A percentile compares a stretch with the other conserved stretches of the same genome.
Evolutionary conservation across 768 basidiomycete species (phyloP).

Genomic region (Pholiota conissans): DNA sequence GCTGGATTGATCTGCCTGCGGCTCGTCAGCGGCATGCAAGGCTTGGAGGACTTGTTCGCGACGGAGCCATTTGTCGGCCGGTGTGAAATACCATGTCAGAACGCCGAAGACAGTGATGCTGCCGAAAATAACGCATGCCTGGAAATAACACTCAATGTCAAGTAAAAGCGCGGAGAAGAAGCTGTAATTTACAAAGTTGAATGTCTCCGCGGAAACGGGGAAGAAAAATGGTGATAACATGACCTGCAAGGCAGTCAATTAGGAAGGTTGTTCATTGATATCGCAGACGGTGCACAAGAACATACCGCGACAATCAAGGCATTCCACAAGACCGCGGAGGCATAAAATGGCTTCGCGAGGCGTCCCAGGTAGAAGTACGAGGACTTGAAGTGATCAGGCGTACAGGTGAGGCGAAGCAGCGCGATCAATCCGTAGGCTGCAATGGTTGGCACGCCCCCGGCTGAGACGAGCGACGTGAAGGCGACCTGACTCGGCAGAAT

Average conservation of each 20-base stretch:
- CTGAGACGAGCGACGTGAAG: slow-evolving; percentile 88
- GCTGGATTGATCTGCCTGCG: slow-evolving; percentile 1
- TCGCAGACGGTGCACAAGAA: slow-evolving; percentile 13
- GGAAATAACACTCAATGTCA: slow-evolving; percentile 3
- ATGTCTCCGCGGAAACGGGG: slow-evolving; percentile 71
- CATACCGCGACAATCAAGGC: slow-evolving; percentile 70
- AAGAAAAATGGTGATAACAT: slow-evolving; percentile 87
- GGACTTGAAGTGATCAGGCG: slow-evolving; percentile 69
- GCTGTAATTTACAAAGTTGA: slow-evolving; percentile 75
- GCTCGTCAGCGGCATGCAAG: slow-evolving; percentile 26
- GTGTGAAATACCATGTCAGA: slow-evolving; percentile 76
- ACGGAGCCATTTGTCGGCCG: slow-evolving; percentile 79
- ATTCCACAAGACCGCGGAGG: slow-evolving; percentile 70
- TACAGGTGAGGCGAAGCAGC: slow-evolving; percentile 72
- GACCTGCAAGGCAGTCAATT: slow-evolving; percentile 45
- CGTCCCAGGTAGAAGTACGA: slow-evolving; percentile 75
- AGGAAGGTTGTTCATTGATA: slow-evolving; percentile 7
- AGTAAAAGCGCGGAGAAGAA: slow-evolving; percentile 1
- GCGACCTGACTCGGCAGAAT: slow-evolving; percentile 90
- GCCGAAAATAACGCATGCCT: slow-evolving; percentile 81
- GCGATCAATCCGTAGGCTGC: slow-evolving; percentile 87
- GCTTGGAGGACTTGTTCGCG: slow-evolving; percentile 58
- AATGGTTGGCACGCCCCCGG: slow-evolving; percentile 83
- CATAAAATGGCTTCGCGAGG: slow-evolving; percentile 67
- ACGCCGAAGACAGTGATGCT: slow-evolving; percentile 77